Percentiles rank a stretch among this genome's conserved stretches.
phyloP scores from a whole-genome alignment of 2,329 filamentous ascomycete species.

The Podosphaera xanthii region DNA sequence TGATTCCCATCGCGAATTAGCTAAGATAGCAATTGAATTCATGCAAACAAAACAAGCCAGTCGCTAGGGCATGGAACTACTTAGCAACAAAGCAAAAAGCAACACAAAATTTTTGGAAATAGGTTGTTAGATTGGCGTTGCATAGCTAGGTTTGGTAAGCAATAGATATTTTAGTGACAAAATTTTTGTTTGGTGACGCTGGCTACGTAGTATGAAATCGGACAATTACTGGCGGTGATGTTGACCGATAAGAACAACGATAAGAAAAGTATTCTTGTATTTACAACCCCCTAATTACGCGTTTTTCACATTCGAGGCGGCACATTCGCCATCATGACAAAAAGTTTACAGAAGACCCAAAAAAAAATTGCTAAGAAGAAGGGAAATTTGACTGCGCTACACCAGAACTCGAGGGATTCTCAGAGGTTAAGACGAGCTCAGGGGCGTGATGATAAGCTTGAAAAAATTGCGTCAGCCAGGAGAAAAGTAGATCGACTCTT shows the following conservation, averaged over 20 bases:
- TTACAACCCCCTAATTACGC: background rate
- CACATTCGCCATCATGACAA: conserved; percentile 39
- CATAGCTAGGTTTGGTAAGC: no score
- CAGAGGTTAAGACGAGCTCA: conserved; percentile 58
- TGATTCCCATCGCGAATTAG: no score
- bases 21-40: no score
- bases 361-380: conserved; percentile 85
- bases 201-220: no score
- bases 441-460: conserved; percentile 61
- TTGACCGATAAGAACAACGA: background rate
- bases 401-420: conserved; percentile 75
- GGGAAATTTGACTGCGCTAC: conserved; percentile 48
- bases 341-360: conserved; percentile 56
- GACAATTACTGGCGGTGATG: no score
- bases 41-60: no score
- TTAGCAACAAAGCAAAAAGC: no score
- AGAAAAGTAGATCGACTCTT: conserved; percentile 54
- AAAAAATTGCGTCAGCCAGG: conserved; percentile 44
- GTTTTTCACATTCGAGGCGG: background rate
- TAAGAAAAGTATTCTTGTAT: background rate
- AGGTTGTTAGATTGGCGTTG: no score
- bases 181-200: no score
- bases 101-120: no score
- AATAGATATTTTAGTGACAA: no score
- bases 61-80: no score